Evolutionary conservation across 75 land plant species (phyloP), one percentile per base, ranked within the genome.

Genomic region (Larix kaempferi): DNA sequence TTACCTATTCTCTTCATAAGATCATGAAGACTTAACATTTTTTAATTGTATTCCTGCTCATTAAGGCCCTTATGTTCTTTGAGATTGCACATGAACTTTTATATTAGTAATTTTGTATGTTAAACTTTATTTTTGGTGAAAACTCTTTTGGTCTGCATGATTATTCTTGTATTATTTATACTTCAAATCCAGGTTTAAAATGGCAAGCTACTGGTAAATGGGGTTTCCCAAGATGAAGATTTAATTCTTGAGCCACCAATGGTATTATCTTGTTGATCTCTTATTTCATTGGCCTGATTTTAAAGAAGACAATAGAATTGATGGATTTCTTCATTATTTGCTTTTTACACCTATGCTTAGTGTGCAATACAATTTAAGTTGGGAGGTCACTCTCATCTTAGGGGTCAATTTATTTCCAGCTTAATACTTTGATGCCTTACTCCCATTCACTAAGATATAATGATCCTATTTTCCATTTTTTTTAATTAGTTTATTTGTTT

Each of bases 121-220:
- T 29, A n/a, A n/a, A 65, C 35, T 3, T 22, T 29, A 33, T 15
- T 16, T 4, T 1, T 15, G n/a, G 39, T 7, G 35, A 65, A 5
- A 33, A 1, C 21, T 29, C 69, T 65, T 64, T 64, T 65, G 69
- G 29, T 16, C 17, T 33, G 69, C 29, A 37, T 65, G 6, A 5
- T 13, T 33, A 33, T 33, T 65, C 69, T 16, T 19, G n/a, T 65
- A 26, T 44, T 80, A 13, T 75, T 58, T 1, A 49, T 33, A 12
- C 13, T 52, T 25, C n/a, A 78, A 29, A 61, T 59, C 29, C 80
- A 97, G 99, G 99, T 94, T 62, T 84, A 75, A 52, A 84, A 87
- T 86, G 99, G 99, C 16, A 91, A 91, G 79, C 71, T 97, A 59
- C 13, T 85, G 52, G 93, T 97, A 15, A 97, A 97, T 84, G 94